phyloP scores from a whole-genome alignment of 331 rosid species.

The Telfairia occidentalis region DNA sequence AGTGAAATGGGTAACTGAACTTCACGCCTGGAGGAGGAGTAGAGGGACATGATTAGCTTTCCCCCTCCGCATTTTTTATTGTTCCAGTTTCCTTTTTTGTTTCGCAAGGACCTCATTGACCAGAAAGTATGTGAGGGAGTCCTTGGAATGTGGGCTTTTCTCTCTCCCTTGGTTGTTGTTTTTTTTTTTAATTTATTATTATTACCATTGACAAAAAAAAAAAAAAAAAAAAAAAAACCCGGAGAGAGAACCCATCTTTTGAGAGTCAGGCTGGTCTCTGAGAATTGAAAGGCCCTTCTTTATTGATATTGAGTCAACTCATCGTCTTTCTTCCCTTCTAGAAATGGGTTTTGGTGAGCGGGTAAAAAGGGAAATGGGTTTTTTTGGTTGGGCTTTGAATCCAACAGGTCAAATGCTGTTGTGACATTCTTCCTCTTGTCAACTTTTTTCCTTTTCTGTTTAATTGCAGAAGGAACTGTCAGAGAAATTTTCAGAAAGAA shows the following conservation, averaged over 20 bases:
- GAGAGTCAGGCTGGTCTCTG: conserved; percentile 8
- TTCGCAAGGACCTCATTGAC: conserved; percentile 3
- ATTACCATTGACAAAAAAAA: too few relatives aligned
- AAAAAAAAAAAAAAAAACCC: not conserved
- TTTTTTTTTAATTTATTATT: not conserved
- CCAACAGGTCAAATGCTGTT: not conserved
- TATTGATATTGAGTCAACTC: not conserved
- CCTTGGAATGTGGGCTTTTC: conserved; percentile 15
- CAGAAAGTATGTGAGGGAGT: not conserved
- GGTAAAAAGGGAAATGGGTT: not conserved
- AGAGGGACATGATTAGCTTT: conserved; percentile 6
- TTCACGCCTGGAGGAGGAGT: conserved; percentile 13
- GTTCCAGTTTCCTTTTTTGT: conserved; percentile 12
- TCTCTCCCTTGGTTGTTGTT: conserved; percentile 4
- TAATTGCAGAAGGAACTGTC: conserved; percentile 16
- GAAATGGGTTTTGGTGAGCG: not conserved
- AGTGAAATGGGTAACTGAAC: not conserved
- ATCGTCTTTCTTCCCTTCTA: not conserved
- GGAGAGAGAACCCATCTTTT: conserved; percentile 18
- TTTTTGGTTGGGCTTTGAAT: not conserved
- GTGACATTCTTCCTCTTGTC: not conserved
- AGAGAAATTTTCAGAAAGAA: conserved; percentile 28
- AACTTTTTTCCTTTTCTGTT: not conserved
- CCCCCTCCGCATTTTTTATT: not conserved
- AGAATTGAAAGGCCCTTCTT: conserved; percentile 1